These are phyloP conservation scores for Malassezia globosa DNA, from an alignment of 1,284 basidiomycete genomes.

Conservation along the genomic window DNA sequence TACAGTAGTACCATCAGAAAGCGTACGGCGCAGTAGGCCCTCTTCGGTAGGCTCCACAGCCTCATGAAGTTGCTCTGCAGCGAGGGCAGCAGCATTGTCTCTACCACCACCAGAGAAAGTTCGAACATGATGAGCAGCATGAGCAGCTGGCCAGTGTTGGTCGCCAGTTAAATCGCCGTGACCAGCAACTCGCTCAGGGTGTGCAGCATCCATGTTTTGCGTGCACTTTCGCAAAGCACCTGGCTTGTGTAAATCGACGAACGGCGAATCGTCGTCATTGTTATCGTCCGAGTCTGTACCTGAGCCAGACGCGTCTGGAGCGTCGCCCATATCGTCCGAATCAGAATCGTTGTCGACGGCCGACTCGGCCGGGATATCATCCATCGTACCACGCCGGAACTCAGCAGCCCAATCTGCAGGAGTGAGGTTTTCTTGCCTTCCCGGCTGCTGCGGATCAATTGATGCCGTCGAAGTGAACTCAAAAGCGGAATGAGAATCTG, in stretches of 20 bases:
- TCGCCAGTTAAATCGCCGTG: conserved; percentile 9
- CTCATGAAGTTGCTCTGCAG: conserved; percentile 6
- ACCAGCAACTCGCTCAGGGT: conserved; percentile 18
- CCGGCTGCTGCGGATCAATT: not conserved
- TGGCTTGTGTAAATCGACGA: conserved; percentile 21
- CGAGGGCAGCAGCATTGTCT: conserved; percentile 6
- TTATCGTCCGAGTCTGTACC: conserved; percentile 17
- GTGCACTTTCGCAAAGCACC: conserved; percentile 11
- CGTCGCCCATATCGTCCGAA: conserved; percentile 21
- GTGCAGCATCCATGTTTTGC: conserved; percentile 9
- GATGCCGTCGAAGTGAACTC: conserved; percentile 16
- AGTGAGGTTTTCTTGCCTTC: conserved; percentile 33
- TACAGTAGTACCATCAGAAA: conserved; percentile 35
- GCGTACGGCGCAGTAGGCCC: conserved; percentile 31
- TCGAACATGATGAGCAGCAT: conserved; percentile 2
- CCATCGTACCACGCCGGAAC: conserved; percentile 23
- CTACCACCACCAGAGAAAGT: not conserved
- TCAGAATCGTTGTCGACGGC: conserved; percentile 27
- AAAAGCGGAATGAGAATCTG: conserved; percentile 23
- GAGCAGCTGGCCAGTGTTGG: conserved; percentile 12
- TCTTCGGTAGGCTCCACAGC: conserved; percentile 18
- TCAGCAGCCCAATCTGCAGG: conserved; percentile 44
- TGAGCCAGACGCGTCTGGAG: conserved; percentile 10
- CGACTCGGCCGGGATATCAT: conserved; percentile 2
- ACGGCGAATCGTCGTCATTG: conserved; percentile 13